phyloP scores from a whole-genome alignment of 257 asterid genomes.

The Prunella vulgaris region DNA sequence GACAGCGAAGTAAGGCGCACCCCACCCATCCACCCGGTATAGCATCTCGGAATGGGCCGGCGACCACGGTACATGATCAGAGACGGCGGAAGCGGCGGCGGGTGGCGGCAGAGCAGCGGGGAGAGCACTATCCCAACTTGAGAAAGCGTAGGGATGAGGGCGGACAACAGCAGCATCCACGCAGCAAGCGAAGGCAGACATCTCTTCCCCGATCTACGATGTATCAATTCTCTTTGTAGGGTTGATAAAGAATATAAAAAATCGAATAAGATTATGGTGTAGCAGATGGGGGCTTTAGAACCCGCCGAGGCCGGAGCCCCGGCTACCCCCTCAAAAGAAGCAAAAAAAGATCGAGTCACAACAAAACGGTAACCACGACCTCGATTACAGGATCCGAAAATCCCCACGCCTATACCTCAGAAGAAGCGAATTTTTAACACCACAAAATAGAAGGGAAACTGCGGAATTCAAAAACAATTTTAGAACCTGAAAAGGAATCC shows the following conservation, averaged over 20 bases:
- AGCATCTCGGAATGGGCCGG: slow-evolving; percentile 53
- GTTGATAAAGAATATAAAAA: slow-evolving; percentile 42
- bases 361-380: slow-evolving; percentile 37
- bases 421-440: slow-evolving; percentile 29
- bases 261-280: slow-evolving; percentile 29
- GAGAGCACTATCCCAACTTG: slow-evolving; percentile 48
- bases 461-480: slow-evolving; percentile 16
- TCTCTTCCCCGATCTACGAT: slow-evolving; percentile 43
- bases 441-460: background rate
- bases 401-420: slow-evolving; percentile 90
- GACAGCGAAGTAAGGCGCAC: slow-evolving; percentile 75
- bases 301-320: slow-evolving; percentile 99
- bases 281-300: slow-evolving; percentile 79
- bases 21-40: slow-evolving; percentile 81
- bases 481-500: slow-evolving; percentile 21
- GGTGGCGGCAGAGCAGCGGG: slow-evolving; percentile 31
- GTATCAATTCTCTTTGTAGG: slow-evolving; percentile 7
- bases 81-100: too few species aligned
- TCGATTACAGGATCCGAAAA: slow-evolving; percentile 34
- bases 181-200: slow-evolving; percentile 76
- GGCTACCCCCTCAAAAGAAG: slow-evolving; percentile 99
- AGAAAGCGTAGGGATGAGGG: slow-evolving; percentile 48
- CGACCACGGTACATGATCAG: slow-evolving; percentile 40
- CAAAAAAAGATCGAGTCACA: slow-evolving; percentile 57
- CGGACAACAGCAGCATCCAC: slow-evolving; percentile 49